These are phyloP conservation scores for Pleurotus citrinopileatus DNA, from an alignment of 768 basidiomycete genomes.

Conservation along the genomic window DNA sequence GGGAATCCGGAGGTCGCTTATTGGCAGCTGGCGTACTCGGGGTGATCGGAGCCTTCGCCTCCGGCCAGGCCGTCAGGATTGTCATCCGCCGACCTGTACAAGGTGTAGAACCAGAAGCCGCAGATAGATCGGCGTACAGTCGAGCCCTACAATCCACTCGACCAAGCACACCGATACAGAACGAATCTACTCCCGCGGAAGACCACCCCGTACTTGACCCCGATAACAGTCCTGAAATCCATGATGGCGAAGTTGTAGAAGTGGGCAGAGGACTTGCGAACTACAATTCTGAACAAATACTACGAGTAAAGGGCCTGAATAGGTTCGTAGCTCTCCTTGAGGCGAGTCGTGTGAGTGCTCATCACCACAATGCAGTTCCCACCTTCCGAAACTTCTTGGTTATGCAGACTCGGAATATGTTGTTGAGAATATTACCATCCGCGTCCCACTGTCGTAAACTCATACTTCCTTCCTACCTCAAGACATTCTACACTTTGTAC, in stretches of 20 bases:
- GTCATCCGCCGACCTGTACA: slow-evolving; percentile 46
- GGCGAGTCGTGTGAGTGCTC: slow-evolving; percentile 9
- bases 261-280: slow-evolving; percentile 94
- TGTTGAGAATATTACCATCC: slow-evolving; percentile 90
- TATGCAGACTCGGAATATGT: slow-evolving; percentile 98
- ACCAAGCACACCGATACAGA: slow-evolving; percentile 52
- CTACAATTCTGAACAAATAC: slow-evolving; percentile 93
- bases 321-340: slow-evolving; percentile 54
- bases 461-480: no score
- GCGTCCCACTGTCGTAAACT: no score
- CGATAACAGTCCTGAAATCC: slow-evolving; percentile 31
- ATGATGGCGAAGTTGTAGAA: slow-evolving; percentile 72
- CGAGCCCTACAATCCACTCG: slow-evolving; percentile 41
- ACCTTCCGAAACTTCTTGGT: slow-evolving; percentile 77
- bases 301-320: slow-evolving; percentile 82
- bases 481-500: no score
- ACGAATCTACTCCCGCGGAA: slow-evolving; percentile 25
- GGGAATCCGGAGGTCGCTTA: slow-evolving; percentile 86
- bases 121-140: slow-evolving; percentile 32
- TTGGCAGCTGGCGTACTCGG: slow-evolving; percentile 90
- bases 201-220: slow-evolving; percentile 26
- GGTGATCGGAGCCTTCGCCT: slow-evolving; percentile 87
- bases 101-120: slow-evolving; percentile 21
- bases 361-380: slow-evolving; percentile 50
- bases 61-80: slow-evolving; percentile 91